Percentiles rank a stretch among this genome's conserved stretches.
Conservation (phyloP, 2,329 filamentous ascomycete species). For the Pseudopithomyces chartarum region DNA sequence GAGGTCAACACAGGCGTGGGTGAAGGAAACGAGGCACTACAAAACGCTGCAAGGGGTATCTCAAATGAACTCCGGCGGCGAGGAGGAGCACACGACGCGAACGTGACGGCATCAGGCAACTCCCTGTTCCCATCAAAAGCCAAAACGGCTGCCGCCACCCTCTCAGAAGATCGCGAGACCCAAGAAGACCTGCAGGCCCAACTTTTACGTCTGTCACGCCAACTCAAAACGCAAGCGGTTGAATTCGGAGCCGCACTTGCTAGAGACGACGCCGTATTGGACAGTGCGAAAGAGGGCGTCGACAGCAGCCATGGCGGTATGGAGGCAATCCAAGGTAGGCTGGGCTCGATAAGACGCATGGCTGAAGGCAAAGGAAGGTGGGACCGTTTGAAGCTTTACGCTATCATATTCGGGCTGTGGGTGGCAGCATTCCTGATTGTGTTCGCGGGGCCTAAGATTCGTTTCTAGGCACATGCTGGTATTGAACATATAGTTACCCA, state of each 20-base stretch:
- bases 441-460: slow-evolving; percentile 83
- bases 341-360: slow-evolving; percentile 78
- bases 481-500: neutral
- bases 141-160: slow-evolving; percentile 63
- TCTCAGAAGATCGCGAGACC: slow-evolving; percentile 77
- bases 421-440: slow-evolving; percentile 78
- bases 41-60: slow-evolving; percentile 40
- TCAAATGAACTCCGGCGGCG: slow-evolving; percentile 41
- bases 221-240: slow-evolving; percentile 76
- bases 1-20: slow-evolving; percentile 33
- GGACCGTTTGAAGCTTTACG: slow-evolving; percentile 83
- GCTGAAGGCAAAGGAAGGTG: slow-evolving; percentile 88
- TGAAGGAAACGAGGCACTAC: slow-evolving; percentile 39
- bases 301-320: slow-evolving; percentile 77
- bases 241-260: slow-evolving; percentile 75
- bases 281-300: slow-evolving; percentile 73
- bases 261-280: slow-evolving; percentile 73
- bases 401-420: slow-evolving; percentile 82
- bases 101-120: slow-evolving; percentile 37
- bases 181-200: slow-evolving; percentile 83
- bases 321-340: slow-evolving; percentile 74
- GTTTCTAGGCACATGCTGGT: slow-evolving; percentile 62
- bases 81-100: slow-evolving; percentile 24
- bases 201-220: slow-evolving; percentile 77
- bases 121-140: slow-evolving; percentile 49